Percentiles rank a stretch among this genome's conserved stretches.
These are phyloP conservation scores for Kwoniella dendrophila DNA, from an alignment of 768 basidiomycete genomes.

Conservation along the genomic window DNA sequence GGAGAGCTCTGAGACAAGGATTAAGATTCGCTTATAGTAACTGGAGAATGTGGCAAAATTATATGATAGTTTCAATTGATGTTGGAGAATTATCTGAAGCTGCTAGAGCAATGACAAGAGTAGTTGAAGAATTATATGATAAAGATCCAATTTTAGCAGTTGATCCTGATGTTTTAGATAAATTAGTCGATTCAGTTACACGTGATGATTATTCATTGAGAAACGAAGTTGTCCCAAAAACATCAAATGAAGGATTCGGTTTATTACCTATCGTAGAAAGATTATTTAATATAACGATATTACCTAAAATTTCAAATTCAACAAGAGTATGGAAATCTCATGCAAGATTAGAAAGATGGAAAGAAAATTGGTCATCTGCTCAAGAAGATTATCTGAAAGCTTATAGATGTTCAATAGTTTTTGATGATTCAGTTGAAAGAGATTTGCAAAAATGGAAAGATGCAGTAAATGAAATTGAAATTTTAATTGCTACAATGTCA, in stretches of 20 bases:
- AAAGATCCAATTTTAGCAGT: conserved; percentile 62
- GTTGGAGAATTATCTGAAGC: conserved; percentile 90
- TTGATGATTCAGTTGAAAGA: conserved; percentile 66
- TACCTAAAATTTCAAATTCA: conserved; percentile 74
- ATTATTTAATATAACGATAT: conserved; percentile 74
- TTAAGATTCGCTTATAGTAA: conserved; percentile 81
- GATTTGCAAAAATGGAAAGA: conserved; percentile 72
- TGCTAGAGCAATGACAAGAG: conserved; percentile 74
- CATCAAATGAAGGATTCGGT: conserved; percentile 68
- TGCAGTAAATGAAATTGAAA: conserved; percentile 76
- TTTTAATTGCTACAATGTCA: conserved; percentile 76
- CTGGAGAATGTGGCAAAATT: conserved; percentile 99
- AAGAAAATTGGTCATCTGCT: conserved; percentile 72
- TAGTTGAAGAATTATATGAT: conserved; percentile 66
- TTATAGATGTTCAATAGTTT: conserved; percentile 72
- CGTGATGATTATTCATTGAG: conserved; percentile 56
- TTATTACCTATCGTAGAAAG: conserved; percentile 68
- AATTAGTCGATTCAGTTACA: conserved; percentile 84
- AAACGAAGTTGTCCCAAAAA: conserved; percentile 48
- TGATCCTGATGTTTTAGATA: conserved; percentile 84
- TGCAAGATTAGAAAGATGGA: conserved; percentile 75
- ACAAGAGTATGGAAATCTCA: conserved; percentile 80
- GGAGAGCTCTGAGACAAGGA: conserved; percentile 88
- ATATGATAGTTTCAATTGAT: conserved; percentile 89
- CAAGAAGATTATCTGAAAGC: conserved; percentile 81